Base-by-base conservation (phyloP, 169 alveolate genomes). In the Babesia caballi region DNA sequence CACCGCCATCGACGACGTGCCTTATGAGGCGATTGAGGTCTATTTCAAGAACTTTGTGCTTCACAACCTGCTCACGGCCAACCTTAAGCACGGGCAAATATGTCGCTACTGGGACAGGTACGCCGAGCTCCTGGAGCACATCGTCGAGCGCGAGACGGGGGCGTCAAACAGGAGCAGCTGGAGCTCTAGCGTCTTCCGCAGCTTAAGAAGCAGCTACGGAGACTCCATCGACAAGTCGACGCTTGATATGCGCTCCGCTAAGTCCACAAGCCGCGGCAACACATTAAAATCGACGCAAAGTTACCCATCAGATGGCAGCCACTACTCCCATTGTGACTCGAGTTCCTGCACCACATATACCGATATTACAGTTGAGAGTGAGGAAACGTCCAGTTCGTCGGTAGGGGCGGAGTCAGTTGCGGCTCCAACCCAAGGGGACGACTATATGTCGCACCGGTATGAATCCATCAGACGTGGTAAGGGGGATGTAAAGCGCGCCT, bases 81-180 rank as follows among this genome's bases (percentile, higher is more conserved):
- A 63, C 60, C 73, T 63, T 9, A 28, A 17, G 1, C 58, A 63
- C 36, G 73, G 73, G 27, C 19, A 63, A 8, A 28, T 63, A 12
- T 42, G 7, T 44, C 35, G 52, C 11, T 63, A 63, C 73, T 63
- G 73, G 73, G 60, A 63, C 15, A 36, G 58, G 7, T 63, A 46
- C 38, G 32, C 60, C 7, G 28, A 14, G 4, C 25, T 44, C 8
- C 50, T 63, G 21, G 60, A 49, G 47, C 47, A 63, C 27, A 47
- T 63, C 15, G 35, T 63, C 28, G 32, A 47, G 6, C n/a, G 36
- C 9, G 73, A 63, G 23, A 19, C 44, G 1, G 44, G 7, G 7
- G 44, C 44, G 15, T 12, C 44, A 3, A 17, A 38, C 14, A 5
- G 14, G 15, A 11, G 1, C 15, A 17, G 7, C 15, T 3, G 3